Evolutionary conservation across 192 early-diverging fungal genomes (phyloP), one percentile per base, ranked within the genome.

Genomic region (Linnemannia zychae): DNA sequence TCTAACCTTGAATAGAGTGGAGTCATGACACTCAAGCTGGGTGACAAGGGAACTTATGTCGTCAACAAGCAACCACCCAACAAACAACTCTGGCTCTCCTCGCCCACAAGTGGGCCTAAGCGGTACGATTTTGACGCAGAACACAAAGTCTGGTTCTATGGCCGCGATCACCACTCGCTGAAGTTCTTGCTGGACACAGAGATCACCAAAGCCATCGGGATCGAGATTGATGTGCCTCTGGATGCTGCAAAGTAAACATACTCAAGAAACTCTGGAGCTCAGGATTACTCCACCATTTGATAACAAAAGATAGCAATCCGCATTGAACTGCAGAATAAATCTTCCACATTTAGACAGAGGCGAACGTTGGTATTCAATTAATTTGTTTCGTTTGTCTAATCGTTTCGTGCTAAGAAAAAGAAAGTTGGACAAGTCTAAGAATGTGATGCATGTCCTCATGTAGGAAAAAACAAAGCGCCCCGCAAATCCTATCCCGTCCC

Each of bases 11-110:
- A 17, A 46, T 70, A 90, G 88, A 92, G 90, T 69, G 97, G 97
- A 48, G 98, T 99, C 20, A 87, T 99, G 87, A 99, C 98, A 0
- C 78, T 99, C 17, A 91, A 87, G 7, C 88, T 98, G 1, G 97
- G 97, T 7, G 77, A 78, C 16, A 78, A 85, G 33, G 97, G 97
- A 47, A 98, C 97, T 0, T 99, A 97, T 81, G 98, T 99, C 1
- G 87, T 99, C 78, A 99, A 99, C 84, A 99, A 99, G 78, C 98
- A 99, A 88, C 97, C 98, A 34, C 97, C 98, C 2, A 99, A 99
- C 88, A 95, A 94, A 80, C 98, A 99, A 87, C 97, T 99, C 16
- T 99, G 98, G 98, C 88, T 98, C 22, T 99, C 97, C 48, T 99
- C 97, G 34, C 98, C 98, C 1, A 83, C 86, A 69, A 96, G 95